Conservation (phyloP, 495 filamentous ascomycete genomes). For the Hamigera avellanea region DNA sequence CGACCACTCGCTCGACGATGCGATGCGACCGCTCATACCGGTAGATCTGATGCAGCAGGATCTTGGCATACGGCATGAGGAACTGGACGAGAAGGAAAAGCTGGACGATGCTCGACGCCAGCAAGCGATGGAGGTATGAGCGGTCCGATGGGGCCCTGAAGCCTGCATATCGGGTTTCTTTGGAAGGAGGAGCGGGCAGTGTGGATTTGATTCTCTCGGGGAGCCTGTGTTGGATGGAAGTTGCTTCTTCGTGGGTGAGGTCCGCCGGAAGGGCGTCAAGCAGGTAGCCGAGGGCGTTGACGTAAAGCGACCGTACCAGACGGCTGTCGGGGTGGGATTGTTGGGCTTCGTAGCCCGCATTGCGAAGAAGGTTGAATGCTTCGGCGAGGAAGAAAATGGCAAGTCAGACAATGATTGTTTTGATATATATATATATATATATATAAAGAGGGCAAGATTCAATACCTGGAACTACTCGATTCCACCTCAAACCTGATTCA, state of each 20-base stretch:
- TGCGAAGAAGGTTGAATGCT: conserved; percentile 30
- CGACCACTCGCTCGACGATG: conserved; percentile 43
- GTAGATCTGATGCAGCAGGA: conserved; percentile 39
- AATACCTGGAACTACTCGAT: conserved; percentile 28
- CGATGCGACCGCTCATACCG: conserved; percentile 53
- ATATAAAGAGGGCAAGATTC: no score
- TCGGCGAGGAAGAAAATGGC: no score
- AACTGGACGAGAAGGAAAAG: conserved; percentile 45
- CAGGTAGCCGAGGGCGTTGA: conserved; percentile 54
- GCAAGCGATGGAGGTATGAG: conserved; percentile 46
- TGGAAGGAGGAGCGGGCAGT: no score
- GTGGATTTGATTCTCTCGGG: conserved; percentile 14
- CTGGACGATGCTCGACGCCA: conserved; percentile 43
- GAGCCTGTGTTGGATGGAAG: conserved; percentile 16
- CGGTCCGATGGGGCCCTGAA: conserved; percentile 7
- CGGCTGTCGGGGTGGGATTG: conserved; percentile 22
- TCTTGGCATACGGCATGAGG: conserved; percentile 45
- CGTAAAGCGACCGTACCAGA: conserved; percentile 54
- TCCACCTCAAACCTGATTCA: conserved; percentile 30
- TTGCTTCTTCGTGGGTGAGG: conserved; percentile 30
- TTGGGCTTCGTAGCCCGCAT: conserved; percentile 28
- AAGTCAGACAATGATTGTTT: no score
- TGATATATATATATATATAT: no score
- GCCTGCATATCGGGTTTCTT: background rate
- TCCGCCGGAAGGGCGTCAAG: conserved; percentile 52